These are phyloP conservation scores for Aegilops tauschii DNA, from an alignment of 176 grass and related monocot species.

Conservation along the genomic window DNA sequence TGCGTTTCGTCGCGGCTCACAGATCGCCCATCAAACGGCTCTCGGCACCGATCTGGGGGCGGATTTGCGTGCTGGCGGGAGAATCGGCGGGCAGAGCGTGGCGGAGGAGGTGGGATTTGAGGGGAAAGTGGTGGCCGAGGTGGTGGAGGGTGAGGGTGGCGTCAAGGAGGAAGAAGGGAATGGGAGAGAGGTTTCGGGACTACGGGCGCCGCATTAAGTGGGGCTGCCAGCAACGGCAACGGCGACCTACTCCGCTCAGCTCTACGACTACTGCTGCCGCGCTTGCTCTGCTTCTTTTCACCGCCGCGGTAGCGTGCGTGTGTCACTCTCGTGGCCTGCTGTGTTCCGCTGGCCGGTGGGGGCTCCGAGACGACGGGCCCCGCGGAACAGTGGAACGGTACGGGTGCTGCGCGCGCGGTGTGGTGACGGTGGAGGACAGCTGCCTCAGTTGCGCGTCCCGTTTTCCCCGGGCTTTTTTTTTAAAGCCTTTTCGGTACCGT, in stretches of 20 bases:
- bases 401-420: neutral
- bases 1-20: slow-evolving; percentile 20
- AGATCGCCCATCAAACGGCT: slow-evolving; percentile 40
- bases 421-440: slow-evolving; percentile 38
- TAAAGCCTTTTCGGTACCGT: neutral
- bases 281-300: neutral
- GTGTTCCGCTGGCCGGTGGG: slow-evolving; percentile 3
- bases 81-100: neutral
- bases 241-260: slow-evolving; percentile 26
- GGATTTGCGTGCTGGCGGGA: neutral
- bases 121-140: slow-evolving; percentile 24
- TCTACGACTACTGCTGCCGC: neutral
- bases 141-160: neutral
- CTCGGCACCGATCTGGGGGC: slow-evolving; percentile 34
- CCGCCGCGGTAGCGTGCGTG: neutral
- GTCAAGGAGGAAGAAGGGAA: neutral
- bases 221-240: slow-evolving; percentile 18
- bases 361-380: rapidly evolving
- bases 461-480: neutral
- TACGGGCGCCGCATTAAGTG: slow-evolving; percentile 35
- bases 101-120: slow-evolving; percentile 31
- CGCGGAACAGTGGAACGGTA: neutral
- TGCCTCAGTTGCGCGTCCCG: slow-evolving; percentile 4
- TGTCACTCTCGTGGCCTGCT: neutral
- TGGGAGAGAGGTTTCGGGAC: neutral